Base-by-base conservation (phyloP, 2,329 filamentous ascomycete genomes). In the Gyromitra esculenta region DNA sequence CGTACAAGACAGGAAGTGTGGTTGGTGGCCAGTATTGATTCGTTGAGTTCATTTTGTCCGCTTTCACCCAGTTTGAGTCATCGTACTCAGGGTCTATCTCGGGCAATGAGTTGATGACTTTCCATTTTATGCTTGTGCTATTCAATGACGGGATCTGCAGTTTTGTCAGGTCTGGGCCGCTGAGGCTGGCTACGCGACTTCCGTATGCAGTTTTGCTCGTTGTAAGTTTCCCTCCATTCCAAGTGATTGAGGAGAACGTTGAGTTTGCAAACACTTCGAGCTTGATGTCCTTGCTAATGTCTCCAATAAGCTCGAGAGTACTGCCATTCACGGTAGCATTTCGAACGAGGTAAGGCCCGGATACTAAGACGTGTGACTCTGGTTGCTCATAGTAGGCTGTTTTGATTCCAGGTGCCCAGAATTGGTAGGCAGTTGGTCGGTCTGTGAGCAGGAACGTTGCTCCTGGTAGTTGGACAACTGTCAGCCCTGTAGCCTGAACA, bases 341-440 rank as follows among this genome's bases (percentile, higher is more conserved):
- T 48, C 85, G 82, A 18, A 86, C 84, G 5, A 86, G 82, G 72
- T 86, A 85, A 1, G 85, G 85, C 0, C 85, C 85, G 1, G 84
- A 79, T 21, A 85, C 84, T 52, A 86, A 82, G 18, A 86, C 83
- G 39, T 88, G 86, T 76, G 87, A 25, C 87, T 84, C 60, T 82
- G 81, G 0, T 86, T 87, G 70, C 86, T 83, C 1, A 79, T 81
- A 0, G 84, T 85, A 13, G 85, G 85, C 45, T 45, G 3, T 86
- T 79, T 6, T 87, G 85, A 3, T 87, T 86, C 83, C 87, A 88
- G 81, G 89, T 87, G 13, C 85, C 86, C 85, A 86, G 89, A 1
- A 71, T n/a, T 88, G 88, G 65, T 76, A 72, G 1, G 67, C 66
- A 11, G 73, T 76, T 59, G 67, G 59, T 57, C 52, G 52, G 25